Conservation (phyloP, 1,284 basidiomycete species). For the Leccinum subfulvum region DNA sequence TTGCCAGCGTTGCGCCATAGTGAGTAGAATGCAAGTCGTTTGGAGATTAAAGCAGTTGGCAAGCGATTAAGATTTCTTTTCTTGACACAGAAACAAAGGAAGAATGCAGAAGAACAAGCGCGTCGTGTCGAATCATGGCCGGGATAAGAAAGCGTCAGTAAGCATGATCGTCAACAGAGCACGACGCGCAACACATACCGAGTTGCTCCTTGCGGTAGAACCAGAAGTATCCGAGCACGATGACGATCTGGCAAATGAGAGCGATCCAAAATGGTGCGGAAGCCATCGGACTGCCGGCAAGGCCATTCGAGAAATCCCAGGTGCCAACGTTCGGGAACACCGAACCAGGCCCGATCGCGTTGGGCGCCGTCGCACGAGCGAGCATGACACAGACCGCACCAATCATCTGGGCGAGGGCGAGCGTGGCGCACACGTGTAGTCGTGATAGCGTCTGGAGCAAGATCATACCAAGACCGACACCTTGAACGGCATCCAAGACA, state of each 20-base stretch:
- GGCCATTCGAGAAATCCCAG: constrained; percentile 77
- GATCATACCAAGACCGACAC: constrained; percentile 92
- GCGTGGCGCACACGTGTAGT: constrained; percentile 87
- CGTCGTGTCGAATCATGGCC: constrained; percentile 5
- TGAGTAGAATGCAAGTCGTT: constrained; percentile 1
- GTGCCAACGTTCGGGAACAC: constrained; percentile 91
- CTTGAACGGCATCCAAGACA: constrained; percentile 88
- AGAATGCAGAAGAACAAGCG: background rate
- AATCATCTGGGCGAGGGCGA: constrained; percentile 84
- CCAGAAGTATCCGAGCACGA: constrained; percentile 91
- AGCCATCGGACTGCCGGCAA: constrained; percentile 75
- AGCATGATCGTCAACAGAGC: background rate
- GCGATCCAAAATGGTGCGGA: constrained; percentile 86
- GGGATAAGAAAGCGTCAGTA: constrained; percentile 5
- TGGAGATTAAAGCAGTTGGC: background rate
- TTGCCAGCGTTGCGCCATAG: background rate
- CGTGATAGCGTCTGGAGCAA: constrained; percentile 91
- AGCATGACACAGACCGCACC: constrained; percentile 82
- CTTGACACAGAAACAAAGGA: background rate
- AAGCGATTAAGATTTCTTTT: background rate
- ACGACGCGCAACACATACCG: constrained; percentile 38
- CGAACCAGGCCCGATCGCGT: constrained; percentile 77
- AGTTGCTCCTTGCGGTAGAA: constrained; percentile 90
- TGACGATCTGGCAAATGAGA: constrained; percentile 74
- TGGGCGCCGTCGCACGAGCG: constrained; percentile 82